Percentiles rank a stretch among this genome's conserved stretches.
Evolutionary conservation across 2,329 filamentous ascomycete genomes (phyloP).

Genomic region (Sporothrix euskadiensis): DNA sequence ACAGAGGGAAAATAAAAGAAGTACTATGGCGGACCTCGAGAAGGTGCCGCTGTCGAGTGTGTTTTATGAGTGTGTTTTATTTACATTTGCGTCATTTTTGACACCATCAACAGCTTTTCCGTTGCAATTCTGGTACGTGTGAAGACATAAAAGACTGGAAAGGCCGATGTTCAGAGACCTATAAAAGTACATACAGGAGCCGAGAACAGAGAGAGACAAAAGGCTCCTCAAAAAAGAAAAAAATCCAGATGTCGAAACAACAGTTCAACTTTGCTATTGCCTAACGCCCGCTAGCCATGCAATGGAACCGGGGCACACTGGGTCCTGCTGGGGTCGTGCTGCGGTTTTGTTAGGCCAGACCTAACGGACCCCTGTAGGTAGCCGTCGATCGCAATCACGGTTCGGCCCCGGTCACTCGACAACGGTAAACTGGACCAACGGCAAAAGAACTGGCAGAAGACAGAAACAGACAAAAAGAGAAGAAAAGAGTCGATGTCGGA

Average conservation of each 20-base stretch:
- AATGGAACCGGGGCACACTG: constrained; percentile 2
- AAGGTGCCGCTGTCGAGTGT: not conserved
- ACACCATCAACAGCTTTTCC: not conserved
- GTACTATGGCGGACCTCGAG: too few species aligned
- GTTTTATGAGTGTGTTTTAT: not conserved
- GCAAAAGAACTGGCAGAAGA: not conserved
- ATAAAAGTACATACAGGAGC: too few species aligned
- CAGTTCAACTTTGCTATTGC: not conserved
- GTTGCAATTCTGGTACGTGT: not conserved
- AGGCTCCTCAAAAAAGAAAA: not conserved
- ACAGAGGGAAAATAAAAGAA: not conserved
- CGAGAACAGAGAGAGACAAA: not conserved
- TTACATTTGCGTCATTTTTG: not conserved
- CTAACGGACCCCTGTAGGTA: not conserved
- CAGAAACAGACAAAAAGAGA: not conserved
- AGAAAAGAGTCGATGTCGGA: not conserved
- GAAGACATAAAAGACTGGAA: too few species aligned
- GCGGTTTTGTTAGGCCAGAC: not conserved
- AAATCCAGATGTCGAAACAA: not conserved
- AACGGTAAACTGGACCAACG: not conserved
- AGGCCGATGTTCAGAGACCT: too few species aligned
- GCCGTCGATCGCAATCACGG: constrained; percentile 16
- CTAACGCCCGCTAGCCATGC: not conserved
- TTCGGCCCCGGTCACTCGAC: constrained; percentile 10
- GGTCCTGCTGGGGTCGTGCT: not conserved